Evolutionary conservation across 2,329 filamentous ascomycete genomes (phyloP).

Genomic region (Paraphaeosphaeria minitans): DNA sequence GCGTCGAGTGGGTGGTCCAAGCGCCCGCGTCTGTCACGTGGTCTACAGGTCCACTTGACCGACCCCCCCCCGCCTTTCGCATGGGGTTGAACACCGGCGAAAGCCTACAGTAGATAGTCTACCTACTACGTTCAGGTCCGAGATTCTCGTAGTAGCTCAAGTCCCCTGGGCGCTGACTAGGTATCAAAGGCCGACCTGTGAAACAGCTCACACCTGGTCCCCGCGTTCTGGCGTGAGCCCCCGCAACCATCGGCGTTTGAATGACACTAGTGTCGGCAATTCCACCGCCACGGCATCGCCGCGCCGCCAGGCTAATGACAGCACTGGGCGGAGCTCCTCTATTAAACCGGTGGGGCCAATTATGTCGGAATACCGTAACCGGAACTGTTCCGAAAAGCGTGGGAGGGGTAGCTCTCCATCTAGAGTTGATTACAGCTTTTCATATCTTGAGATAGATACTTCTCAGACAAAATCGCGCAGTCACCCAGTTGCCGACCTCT

Average conservation of each 20-base stretch:
- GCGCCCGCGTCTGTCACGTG: background rate
- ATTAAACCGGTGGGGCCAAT: background rate
- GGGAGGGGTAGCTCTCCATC: constrained; percentile 4
- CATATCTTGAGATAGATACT: background rate
- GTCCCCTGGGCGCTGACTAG: too few species aligned
- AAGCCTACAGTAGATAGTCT: too few species aligned
- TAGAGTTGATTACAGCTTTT: constrained; percentile 4
- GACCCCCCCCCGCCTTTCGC: too few species aligned
- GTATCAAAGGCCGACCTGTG: too few species aligned
- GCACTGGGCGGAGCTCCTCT: background rate
- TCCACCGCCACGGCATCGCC: background rate
- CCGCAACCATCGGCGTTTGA: background rate
- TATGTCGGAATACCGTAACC: background rate
- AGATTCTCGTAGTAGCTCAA: too few species aligned
- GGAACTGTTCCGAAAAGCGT: constrained; percentile 7
- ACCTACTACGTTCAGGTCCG: too few species aligned
- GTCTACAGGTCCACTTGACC: background rate
- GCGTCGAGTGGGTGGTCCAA: constrained; percentile 1
- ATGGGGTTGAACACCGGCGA: too few species aligned
- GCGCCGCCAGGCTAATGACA: background rate
- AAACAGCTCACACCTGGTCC: too few species aligned
- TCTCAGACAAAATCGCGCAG: constrained; percentile 7
- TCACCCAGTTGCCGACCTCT: background rate
- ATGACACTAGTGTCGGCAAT: background rate
- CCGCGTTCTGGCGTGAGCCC: background rate